Percentiles rank a stretch among this genome's conserved stretches.
Conservation (phyloP, 2,329 filamentous ascomycete species). For the Mollisiaceae sp. region DNA sequence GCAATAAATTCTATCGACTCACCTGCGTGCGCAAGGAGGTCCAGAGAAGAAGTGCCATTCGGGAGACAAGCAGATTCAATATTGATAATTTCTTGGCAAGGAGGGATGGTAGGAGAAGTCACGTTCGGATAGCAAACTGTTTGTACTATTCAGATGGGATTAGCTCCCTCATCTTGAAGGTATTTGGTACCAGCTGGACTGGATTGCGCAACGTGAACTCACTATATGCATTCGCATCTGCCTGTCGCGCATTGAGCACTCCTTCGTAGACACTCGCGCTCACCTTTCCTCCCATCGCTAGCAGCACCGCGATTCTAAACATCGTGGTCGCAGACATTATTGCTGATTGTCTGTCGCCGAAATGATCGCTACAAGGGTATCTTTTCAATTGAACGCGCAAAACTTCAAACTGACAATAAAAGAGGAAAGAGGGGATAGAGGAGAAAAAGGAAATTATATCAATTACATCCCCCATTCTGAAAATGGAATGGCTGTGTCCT, state of each 20-base stretch:
- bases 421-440: background rate
- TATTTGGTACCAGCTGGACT: background rate
- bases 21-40: conserved; percentile 38
- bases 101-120: conserved; percentile 36
- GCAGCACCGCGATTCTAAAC: background rate
- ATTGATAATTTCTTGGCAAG: conserved; percentile 44
- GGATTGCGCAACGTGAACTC: background rate
- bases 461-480: background rate
- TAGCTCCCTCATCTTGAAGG: background rate
- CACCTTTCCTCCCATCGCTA: background rate
- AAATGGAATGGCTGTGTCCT: background rate
- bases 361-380: background rate
- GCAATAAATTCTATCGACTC: no score
- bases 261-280: conserved; percentile 5
- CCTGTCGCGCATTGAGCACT: conserved; percentile 20
- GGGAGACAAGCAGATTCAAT: conserved; percentile 44
- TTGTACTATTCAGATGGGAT: conserved; percentile 11
- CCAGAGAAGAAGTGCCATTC: conserved; percentile 43
- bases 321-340: background rate
- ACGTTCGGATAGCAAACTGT: conserved; percentile 31
- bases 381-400: background rate
- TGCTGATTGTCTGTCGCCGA: background rate
- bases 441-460: background rate
- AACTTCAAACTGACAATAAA: background rate
- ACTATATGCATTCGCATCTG: conserved; percentile 24